These are phyloP conservation scores for Pseudofabraea citricarpa DNA, from an alignment of 2,329 filamentous ascomycete genomes.

Conservation along the genomic window DNA sequence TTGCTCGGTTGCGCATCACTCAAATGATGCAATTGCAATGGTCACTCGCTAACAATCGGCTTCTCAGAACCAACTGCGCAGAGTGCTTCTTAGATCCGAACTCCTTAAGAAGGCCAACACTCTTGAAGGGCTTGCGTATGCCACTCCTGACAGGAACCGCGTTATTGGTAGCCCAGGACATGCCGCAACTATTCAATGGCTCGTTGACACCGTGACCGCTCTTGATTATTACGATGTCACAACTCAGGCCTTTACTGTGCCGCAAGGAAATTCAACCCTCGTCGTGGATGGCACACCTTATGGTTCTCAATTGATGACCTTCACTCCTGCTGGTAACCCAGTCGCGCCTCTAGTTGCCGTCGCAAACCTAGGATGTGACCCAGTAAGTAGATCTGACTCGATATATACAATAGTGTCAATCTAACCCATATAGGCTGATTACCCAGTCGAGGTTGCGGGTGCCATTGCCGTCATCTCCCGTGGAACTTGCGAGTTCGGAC, in stretches of 20 bases:
- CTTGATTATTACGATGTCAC: slow-evolving; percentile 37
- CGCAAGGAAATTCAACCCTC: slow-evolving; percentile 8
- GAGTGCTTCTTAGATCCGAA: slow-evolving; percentile 2
- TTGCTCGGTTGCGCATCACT: too few species aligned
- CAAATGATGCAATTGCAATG: too few species aligned
- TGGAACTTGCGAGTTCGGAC: slow-evolving; percentile 64
- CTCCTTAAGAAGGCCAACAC: slow-evolving; percentile 39
- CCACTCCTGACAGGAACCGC: slow-evolving; percentile 34
- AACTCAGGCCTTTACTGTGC: slow-evolving; percentile 37
- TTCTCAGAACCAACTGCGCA: slow-evolving; percentile 2
- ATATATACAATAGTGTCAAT: neutral
- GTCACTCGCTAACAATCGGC: neutral
- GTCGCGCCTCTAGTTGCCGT: slow-evolving; percentile 10
- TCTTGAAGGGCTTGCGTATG: slow-evolving; percentile 39
- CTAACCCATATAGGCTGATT: slow-evolving; percentile 42
- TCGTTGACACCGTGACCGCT: slow-evolving; percentile 34
- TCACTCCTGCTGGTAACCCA: slow-evolving; percentile 9
- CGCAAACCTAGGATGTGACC: slow-evolving; percentile 13
- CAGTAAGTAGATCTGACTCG: slow-evolving; percentile 4
- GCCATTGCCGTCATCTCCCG: slow-evolving; percentile 66
- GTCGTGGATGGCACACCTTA: slow-evolving; percentile 1
- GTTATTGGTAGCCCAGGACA: slow-evolving; percentile 40
- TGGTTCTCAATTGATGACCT: slow-evolving; percentile 8
- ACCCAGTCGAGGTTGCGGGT: slow-evolving; percentile 49
- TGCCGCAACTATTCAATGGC: slow-evolving; percentile 41